These are phyloP conservation scores for Saccharomycopsis javanensis DNA, from an alignment of 805 yeast species.

Conservation along the genomic window DNA sequence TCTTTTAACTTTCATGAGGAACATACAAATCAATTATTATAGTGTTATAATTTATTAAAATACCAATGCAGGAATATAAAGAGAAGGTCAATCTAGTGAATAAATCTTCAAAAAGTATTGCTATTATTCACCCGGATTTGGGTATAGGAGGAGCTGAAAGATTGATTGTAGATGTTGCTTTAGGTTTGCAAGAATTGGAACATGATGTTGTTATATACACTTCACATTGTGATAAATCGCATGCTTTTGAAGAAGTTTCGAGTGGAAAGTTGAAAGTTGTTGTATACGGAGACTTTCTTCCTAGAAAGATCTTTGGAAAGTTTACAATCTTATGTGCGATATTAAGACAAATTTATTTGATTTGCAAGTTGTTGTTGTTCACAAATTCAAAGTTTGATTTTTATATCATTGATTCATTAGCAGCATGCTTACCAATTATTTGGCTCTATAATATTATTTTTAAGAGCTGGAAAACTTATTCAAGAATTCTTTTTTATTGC, in stretches of 20 bases:
- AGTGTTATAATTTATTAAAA: neutral
- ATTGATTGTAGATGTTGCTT: constrained; percentile 90
- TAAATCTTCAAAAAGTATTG: constrained; percentile 37
- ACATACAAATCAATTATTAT: neutral
- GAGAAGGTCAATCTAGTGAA: neutral
- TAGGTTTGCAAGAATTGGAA: constrained; percentile 63
- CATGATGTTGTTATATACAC: constrained; percentile 66
- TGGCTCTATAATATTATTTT: constrained; percentile 34
- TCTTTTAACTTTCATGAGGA: neutral
- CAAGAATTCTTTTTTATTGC: constrained; percentile 74
- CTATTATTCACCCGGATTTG: constrained; percentile 89
- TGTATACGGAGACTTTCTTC: constrained; percentile 79
- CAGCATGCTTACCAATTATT: constrained; percentile 63
- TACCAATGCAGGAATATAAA: neutral
- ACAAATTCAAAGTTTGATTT: constrained; percentile 55
- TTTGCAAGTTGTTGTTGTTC: constrained; percentile 33
- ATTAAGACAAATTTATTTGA: constrained; percentile 67
- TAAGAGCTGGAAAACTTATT: constrained; percentile 29
- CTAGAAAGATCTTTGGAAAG: constrained; percentile 55
- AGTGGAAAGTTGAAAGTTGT: constrained; percentile 47
- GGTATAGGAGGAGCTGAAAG: constrained; percentile 99
- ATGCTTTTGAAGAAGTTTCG: constrained; percentile 85
- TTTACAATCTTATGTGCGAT: constrained; percentile 78
- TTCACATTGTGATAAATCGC: constrained; percentile 79
- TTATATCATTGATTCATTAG: constrained; percentile 79